A percentile compares a stretch with the other conserved stretches of the same genome.
Evolutionary conservation across 495 filamentous ascomycete species (phyloP).

Genomic region (Pyrenopolyporus hunteri): DNA sequence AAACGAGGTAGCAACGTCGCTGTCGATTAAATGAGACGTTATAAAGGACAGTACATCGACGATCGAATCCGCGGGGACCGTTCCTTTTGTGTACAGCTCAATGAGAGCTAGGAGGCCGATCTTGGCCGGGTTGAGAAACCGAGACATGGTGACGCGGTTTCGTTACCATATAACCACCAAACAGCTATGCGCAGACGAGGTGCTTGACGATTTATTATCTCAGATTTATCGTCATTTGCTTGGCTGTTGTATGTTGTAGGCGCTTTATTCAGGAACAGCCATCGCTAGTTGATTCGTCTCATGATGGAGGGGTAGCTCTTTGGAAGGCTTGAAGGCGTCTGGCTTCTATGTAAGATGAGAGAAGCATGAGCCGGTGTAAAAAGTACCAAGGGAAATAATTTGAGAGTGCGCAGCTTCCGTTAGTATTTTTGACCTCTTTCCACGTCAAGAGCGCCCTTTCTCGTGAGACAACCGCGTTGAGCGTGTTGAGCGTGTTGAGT

Average conservation of each 20-base stretch:
- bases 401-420: too few species aligned
- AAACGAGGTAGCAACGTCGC: slow-evolving; percentile 29
- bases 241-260: slow-evolving; percentile 3
- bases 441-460: too few species aligned
- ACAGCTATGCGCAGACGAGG: not conserved
- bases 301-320: slow-evolving; percentile 10
- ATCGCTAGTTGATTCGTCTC: slow-evolving; percentile 16
- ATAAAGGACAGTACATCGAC: slow-evolving; percentile 89
- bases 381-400: not conserved
- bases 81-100: slow-evolving; percentile 75
- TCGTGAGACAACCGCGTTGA: too few species aligned
- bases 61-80: slow-evolving; percentile 74
- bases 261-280: slow-evolving; percentile 6
- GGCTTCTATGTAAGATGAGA: too few species aligned
- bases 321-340: not conserved
- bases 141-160: slow-evolving; percentile 61
- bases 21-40: slow-evolving; percentile 70
- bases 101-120: slow-evolving; percentile 81
- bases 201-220: not conserved
- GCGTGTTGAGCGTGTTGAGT: too few species aligned
- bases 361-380: not conserved
- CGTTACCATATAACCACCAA: not conserved
- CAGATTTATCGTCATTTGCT: not conserved
- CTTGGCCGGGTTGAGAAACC: slow-evolving; percentile 84
- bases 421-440: too few species aligned